Base-by-base conservation (phyloP, 208 protist genomes). In the Angomonas deanei region DNA sequence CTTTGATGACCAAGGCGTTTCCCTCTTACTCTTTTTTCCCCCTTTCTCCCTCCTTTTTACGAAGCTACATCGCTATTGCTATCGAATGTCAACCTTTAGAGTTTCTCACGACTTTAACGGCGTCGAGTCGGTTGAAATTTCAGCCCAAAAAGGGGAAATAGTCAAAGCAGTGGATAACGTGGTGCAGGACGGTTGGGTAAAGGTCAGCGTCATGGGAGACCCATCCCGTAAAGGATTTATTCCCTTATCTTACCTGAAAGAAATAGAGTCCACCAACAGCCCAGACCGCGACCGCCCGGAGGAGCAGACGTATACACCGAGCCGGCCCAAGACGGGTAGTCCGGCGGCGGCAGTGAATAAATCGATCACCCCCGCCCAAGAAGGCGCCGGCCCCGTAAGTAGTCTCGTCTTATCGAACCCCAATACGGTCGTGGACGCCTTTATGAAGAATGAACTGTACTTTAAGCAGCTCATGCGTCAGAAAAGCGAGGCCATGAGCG, bases 391-490 rank as follows among this genome's bases (percentile, higher is more conserved):
- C 0, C 68, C 63, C 1, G 68, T 75, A 2, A 73, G 36, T 3
- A 64, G 69, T 6, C 66, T 65, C 17, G 63, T 89, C 1, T 58
- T 89, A 2, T 60, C 72, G 52, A 82, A 88, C 65, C 75, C 83
- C 15, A 68, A 80, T 47, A 78, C 73, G 13, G 79, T 82, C 10
- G 74, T 88, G 10, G 80, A 89, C 31, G 74, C 78, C 19, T 88
- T 92, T 61, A 88, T 89, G 75, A 91, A 88, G 56, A 92, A 94
- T 48, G 83, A 92, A 62, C 60, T 91, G 21, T 86, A 92, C 68
- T 90, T 86, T 62, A 85, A 88, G 39, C 82, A 94, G 56, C 71
- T 94, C 13, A 80, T 87, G 71, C 77, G 79, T 30, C 76, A 82
- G 23, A 77, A 85, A 0, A 72, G 78, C 28, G 77, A 86, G 21